Percentiles rank a stretch among this genome's conserved stretches.
Evolutionary conservation across 495 filamentous ascomycete species (phyloP).

Genomic region (Tuber melanosporum): DNA sequence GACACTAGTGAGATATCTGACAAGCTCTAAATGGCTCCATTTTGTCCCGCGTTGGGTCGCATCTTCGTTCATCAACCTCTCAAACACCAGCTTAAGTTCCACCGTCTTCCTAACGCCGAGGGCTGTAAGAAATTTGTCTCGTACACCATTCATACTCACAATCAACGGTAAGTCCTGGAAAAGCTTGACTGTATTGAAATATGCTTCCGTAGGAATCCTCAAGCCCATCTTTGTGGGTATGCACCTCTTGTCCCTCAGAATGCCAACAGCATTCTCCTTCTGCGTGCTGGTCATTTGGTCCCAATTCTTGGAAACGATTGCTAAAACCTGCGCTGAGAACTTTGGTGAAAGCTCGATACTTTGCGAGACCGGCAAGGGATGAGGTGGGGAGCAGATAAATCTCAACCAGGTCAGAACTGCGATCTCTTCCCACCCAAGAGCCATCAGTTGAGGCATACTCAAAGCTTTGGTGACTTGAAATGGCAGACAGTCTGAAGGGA

Average conservation of each 20-base stretch:
- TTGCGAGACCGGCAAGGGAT: constrained; percentile 47
- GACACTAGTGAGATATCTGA: constrained; percentile 87
- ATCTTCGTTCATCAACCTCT: constrained; percentile 60
- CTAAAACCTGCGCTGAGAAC: constrained; percentile 72
- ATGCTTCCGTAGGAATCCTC: constrained; percentile 78
- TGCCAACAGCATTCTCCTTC: constrained; percentile 57
- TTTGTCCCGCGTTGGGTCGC: constrained; percentile 49
- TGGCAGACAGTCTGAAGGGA: constrained; percentile 76
- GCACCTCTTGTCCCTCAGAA: constrained; percentile 61
- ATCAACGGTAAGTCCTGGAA: constrained; percentile 89
- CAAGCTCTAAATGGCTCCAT: constrained; percentile 90
- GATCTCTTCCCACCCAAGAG: constrained; percentile 75
- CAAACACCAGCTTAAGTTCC: constrained; percentile 87
- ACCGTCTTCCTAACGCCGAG: constrained; percentile 83
- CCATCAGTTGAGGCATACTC: constrained; percentile 59
- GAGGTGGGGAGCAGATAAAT: constrained; percentile 54
- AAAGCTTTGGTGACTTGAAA: constrained; percentile 63
- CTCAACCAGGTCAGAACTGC: constrained; percentile 74
- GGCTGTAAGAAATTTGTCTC: constrained; percentile 77
- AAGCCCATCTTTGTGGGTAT: constrained; percentile 91
- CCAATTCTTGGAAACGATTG: constrained; percentile 80
- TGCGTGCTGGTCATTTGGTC: constrained; percentile 60
- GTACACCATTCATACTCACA: constrained; percentile 63
- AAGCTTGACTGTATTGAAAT: constrained; percentile 84
- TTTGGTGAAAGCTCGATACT: constrained; percentile 63